phyloP scores from a whole-genome alignment of 2,329 filamentous ascomycete species.

The Cadophora luteo-olivacea region DNA sequence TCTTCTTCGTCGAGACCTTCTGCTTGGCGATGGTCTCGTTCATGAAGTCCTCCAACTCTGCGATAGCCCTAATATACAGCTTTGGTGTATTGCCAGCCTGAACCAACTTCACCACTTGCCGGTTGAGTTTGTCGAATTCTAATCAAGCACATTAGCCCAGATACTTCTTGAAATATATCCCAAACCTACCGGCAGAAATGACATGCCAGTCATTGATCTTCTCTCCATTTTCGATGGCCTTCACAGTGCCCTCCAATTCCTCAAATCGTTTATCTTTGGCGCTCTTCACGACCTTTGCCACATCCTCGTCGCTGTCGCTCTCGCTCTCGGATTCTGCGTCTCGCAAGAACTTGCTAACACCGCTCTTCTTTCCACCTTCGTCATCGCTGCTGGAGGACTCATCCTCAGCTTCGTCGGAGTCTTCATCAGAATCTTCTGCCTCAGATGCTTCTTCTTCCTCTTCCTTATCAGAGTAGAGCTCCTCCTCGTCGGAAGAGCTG shows the following conservation, averaged over 20 bases:
- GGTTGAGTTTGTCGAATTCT: slow-evolving; percentile 96
- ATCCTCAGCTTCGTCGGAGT: slow-evolving; percentile 60
- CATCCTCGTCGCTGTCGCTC: slow-evolving; percentile 84
- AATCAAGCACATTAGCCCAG: slow-evolving; percentile 35
- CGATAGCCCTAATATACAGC: slow-evolving; percentile 89
- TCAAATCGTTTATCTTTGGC: slow-evolving; percentile 97
- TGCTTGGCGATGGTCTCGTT: slow-evolving; percentile 94
- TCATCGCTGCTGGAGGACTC: slow-evolving; percentile 69
- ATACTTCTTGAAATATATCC: background rate
- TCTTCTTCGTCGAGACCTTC: slow-evolving; percentile 96
- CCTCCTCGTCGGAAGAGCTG: slow-evolving; percentile 92
- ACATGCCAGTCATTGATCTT: slow-evolving; percentile 98
- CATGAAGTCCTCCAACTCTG: slow-evolving; percentile 93
- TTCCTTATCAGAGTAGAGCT: slow-evolving; percentile 85
- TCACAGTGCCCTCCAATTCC: slow-evolving; percentile 89
- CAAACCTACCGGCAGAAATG: slow-evolving; percentile 78
- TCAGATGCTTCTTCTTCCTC: slow-evolving; percentile 59
- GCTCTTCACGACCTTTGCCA: slow-evolving; percentile 88
- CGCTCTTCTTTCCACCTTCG: slow-evolving; percentile 68
- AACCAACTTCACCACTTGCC: slow-evolving; percentile 80
- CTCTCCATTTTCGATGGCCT: slow-evolving; percentile 92
- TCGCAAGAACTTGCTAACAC: slow-evolving; percentile 84
- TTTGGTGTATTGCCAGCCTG: slow-evolving; percentile 83
- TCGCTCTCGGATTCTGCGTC: slow-evolving; percentile 76
- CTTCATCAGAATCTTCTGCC: slow-evolving; percentile 53